Base-by-base conservation (phyloP, 805 yeast genomes). In the Wickerhamiella allomyrinae region DNA sequence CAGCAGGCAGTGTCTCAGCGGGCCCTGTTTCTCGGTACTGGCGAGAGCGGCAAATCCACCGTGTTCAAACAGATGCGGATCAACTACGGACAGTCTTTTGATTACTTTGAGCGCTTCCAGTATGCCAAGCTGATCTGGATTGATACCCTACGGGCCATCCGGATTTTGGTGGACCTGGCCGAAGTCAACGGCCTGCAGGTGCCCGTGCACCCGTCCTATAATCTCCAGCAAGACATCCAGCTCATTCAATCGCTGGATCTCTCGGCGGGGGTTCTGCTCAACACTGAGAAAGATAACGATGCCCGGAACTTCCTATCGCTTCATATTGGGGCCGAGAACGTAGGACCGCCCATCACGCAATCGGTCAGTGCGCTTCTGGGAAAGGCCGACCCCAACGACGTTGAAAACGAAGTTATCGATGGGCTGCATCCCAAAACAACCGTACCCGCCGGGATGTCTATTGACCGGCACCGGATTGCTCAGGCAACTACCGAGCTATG, bases 71-170 rank as follows among this genome's bases (percentile, higher is more conserved):
- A 81, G 58, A 82, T 82, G 76, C 75, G 81, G 51, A 67, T 91
- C 14, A 60, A 86, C 34, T 96, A 91, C 57, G 81, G 84, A 46
- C 79, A 81, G 35, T 93, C 94, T 2, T 91, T 89, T 62, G 67
- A 81, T 1, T 72, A 71, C 39, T 80, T 76, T 48, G 97, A 91
- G 59, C 68, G 94, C 41, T 53, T 67, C 35, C 87, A 82, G 57
- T 91, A 86, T 58, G 60, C 81, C 2, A 86, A 85, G 50, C 83
- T 89, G 15, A 84, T 91, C 19, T 91, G 96, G 95, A 81, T 81
- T 11, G 96, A 89, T 60, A 74, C 91, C 1, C 75, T 87, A 39
- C 85, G 83, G 50, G 72, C 84, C 29, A 85, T 87, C 91, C 77
- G 80, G 56, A 69, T 70, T 20, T 63, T 87, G 41, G 74, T 89